Evolutionary conservation across 1,139 yeast species (phyloP), one percentile per base, ranked within the genome.

Genomic region (Lodderomyces orthopsilosis): DNA sequence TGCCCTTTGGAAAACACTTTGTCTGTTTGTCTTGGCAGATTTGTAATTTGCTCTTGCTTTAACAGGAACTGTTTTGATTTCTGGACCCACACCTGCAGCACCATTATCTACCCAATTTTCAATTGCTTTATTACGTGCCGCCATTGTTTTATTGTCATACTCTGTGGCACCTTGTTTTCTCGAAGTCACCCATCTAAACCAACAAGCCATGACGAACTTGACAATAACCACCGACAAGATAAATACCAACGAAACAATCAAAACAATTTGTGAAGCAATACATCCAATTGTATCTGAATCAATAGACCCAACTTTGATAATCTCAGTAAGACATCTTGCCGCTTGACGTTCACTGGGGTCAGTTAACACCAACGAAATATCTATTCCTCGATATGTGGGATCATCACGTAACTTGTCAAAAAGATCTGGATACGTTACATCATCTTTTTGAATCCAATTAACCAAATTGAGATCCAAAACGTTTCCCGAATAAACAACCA

Each of bases 231-330:
- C 80, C 1, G 95, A 77, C 47, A 93, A 74, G 57, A 93, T 91
- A 62, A 93, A 88, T 10, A 86, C 83, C 58, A 93, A 74, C 0
- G 97, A 86, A 13, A 85, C 77, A 53, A 82, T 80, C 49, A 93
- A 75, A 2, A 91, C 96, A 39, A 90, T 82, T 49, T 79, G 73
- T 1, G 97, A 88, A 0, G 97, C 96, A 62, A 93, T 83, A 66
- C 98, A 93, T n/a, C 98, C 98, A 57, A 93, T 81, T 10, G 96
- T 82, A 44, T 88, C 90, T 1, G 94, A 81, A 60, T 93, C 98
- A 44, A 93, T 80, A 38, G 80, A 82, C 19, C 98, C 98, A 18
- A 91, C 95, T 65, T 85, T 88, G 45, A 87, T 73, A 45, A 88
- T 85, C 63, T 93, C 98, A n/a, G 85, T 72, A 43, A 93, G 70